Base-by-base conservation (phyloP, 768 basidiomycete species). In the Cytidiella melzeri region DNA sequence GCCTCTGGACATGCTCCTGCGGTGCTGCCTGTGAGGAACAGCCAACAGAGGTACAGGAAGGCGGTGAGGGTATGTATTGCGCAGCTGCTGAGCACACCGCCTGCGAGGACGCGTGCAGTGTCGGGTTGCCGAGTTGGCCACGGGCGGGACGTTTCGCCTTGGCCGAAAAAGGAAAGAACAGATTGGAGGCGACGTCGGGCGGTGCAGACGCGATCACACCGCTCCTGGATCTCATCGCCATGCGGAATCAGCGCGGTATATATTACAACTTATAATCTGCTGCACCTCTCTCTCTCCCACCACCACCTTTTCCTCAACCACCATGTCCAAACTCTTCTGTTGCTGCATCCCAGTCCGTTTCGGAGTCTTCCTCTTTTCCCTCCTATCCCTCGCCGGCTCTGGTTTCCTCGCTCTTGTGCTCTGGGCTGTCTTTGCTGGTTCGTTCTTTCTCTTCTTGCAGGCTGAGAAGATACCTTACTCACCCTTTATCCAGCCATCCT, bases 291-390 rank as follows among this genome's bases (percentile, higher is more conserved):
- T 41, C 28, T 24, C 23, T 12, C n/a, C 30, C 26, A 39, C 37
- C 23, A 40, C 15, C 25, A 5, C 7, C 43, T 24, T n/a, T 34
- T 24, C 20, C 30, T 19, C 43, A 20, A 43, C 25, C 42, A 47
- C 37, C 2, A 60, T 58, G 60, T 63, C 62, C 13, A 51, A 51
- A 40, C 59, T 61, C 45, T 64, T 64, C 55, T 61, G 56, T 49
- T 64, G 47, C 56, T 64, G 63, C 48, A 64, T 64, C 34, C 63
- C 63, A 40, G 63, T 64, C 45, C 59, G 63, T 41, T 43, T 46
- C 6, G 63, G 51, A 18, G 63, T 62, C 34, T 64, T 62, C 61
- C n/a, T 64, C 48, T 55, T 59, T 49, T 64, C 61, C 3, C 48
- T 64, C 25, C 41, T 61, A 43, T 48, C 58, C 9, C 57, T 61